Conservation (phyloP, 2,329 filamentous ascomycete species). For the Teratosphaeria zuluensis region DNA sequence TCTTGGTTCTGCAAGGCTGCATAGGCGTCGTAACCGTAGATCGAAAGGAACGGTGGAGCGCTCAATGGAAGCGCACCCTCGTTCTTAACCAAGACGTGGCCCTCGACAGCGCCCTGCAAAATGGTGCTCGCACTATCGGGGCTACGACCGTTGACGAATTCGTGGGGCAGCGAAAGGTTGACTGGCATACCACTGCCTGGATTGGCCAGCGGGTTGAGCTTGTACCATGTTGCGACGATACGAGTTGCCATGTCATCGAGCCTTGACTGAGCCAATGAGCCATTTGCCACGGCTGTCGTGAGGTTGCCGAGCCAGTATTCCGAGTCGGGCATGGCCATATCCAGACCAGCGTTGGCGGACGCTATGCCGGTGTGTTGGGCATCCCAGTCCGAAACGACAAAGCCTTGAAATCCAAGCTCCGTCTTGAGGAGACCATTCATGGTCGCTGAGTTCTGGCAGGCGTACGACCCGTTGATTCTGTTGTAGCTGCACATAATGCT, state of each 20-base stretch:
- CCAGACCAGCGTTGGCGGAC: constrained; percentile 61
- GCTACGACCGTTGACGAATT: constrained; percentile 71
- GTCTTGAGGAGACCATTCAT: constrained; percentile 68
- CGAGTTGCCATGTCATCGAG: constrained; percentile 87
- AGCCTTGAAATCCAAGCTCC: constrained; percentile 72
- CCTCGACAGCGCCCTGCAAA: constrained; percentile 66
- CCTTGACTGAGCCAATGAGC: constrained; percentile 68
- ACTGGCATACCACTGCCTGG: constrained; percentile 53
- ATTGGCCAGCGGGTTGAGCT: constrained; percentile 44
- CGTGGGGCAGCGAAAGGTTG: constrained; percentile 58
- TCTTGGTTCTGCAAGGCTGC: constrained; percentile 23
- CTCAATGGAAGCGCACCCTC: constrained; percentile 63
- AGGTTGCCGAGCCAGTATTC: constrained; percentile 58
- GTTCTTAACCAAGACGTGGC: constrained; percentile 86
- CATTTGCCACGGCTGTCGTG: constrained; percentile 78
- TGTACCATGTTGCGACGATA: constrained; percentile 59
- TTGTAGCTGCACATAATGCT: constrained; percentile 54
- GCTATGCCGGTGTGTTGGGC: constrained; percentile 62
- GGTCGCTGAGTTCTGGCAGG: constrained; percentile 67
- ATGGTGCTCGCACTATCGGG: constrained; percentile 60
- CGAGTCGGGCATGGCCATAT: constrained; percentile 69
- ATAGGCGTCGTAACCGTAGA: constrained; percentile 76
- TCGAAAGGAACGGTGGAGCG: constrained; percentile 50
- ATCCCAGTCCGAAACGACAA: constrained; percentile 61
- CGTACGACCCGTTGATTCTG: constrained; percentile 70